Percentiles rank a stretch among this genome's conserved stretches.
These are phyloP conservation scores for Fonsecaea multimorphosa DNA, from an alignment of 2,329 filamentous ascomycete genomes.

Conservation along the genomic window DNA sequence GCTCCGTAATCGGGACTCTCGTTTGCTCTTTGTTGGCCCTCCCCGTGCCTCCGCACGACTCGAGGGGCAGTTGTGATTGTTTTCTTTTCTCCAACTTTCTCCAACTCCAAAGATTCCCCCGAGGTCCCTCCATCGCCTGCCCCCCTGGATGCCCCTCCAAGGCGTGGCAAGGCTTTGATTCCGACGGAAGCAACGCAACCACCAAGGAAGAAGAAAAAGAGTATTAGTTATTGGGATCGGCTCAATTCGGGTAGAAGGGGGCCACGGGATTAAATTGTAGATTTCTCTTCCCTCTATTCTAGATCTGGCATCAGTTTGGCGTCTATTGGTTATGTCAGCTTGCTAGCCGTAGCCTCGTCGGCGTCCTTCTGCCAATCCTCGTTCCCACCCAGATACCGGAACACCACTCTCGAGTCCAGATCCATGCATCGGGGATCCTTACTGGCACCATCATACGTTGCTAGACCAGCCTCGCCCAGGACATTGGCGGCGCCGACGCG, in stretches of 20 bases:
- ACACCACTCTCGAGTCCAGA: constrained; percentile 65
- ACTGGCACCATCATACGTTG: constrained; percentile 59
- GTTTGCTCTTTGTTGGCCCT: background rate
- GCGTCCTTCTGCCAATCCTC: constrained; percentile 44
- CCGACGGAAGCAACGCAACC: too few relatives aligned
- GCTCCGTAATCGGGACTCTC: too few relatives aligned
- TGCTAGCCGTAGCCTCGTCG: constrained; percentile 29
- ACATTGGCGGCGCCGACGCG: constrained; percentile 58
- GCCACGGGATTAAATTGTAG: too few relatives aligned
- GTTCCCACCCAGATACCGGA: constrained; percentile 54
- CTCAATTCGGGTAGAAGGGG: too few relatives aligned
- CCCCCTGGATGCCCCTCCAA: too few relatives aligned
- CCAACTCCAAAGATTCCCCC: constrained; percentile 12
- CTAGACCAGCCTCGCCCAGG: constrained; percentile 58
- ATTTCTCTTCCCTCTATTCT: background rate
- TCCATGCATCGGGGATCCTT: constrained; percentile 59
- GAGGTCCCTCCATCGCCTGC: background rate
- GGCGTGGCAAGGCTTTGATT: background rate
- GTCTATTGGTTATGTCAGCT: constrained; percentile 11
- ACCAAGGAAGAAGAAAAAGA: too few relatives aligned
- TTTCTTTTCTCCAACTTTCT: constrained; percentile 17
- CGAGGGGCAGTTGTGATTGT: background rate
- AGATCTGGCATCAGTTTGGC: background rate
- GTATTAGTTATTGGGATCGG: too few relatives aligned
- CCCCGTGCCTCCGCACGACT: constrained; percentile 11